phyloP scores from a whole-genome alignment of 495 filamentous ascomycete genomes.

The Lophiotrema nucula region DNA sequence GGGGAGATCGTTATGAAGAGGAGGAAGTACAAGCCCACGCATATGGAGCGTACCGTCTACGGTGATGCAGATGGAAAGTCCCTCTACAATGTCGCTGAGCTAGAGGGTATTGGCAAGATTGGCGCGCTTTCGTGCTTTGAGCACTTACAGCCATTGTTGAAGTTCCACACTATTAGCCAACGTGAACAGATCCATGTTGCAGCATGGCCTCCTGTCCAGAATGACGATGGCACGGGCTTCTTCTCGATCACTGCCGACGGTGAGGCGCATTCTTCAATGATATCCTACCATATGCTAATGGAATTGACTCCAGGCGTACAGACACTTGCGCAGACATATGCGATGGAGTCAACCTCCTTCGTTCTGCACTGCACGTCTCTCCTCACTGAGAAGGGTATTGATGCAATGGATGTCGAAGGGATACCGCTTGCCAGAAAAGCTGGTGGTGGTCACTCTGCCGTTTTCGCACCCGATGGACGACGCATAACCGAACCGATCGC shows the following conservation, averaged over 20 bases:
- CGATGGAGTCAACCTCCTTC: slow-evolving; percentile 53
- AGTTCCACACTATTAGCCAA: slow-evolving; percentile 55
- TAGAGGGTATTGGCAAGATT: slow-evolving; percentile 45
- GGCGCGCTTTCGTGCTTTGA: slow-evolving; percentile 58
- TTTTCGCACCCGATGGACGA: slow-evolving; percentile 57
- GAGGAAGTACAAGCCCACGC: slow-evolving; percentile 61
- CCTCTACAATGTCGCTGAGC: slow-evolving; percentile 47
- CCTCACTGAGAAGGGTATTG: slow-evolving; percentile 46
- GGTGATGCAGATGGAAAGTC: slow-evolving; percentile 53
- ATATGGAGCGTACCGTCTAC: slow-evolving; percentile 62
- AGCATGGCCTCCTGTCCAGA: slow-evolving; percentile 51
- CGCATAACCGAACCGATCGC: slow-evolving; percentile 43
- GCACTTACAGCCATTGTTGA: slow-evolving; percentile 59
- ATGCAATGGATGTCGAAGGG: slow-evolving; percentile 41
- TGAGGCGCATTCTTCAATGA: slow-evolving; percentile 12
- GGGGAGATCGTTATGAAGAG: slow-evolving; percentile 50
- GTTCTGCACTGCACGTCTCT: slow-evolving; percentile 52
- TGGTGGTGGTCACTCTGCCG: slow-evolving; percentile 51
- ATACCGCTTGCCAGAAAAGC: slow-evolving; percentile 41
- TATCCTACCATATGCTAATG: not conserved
- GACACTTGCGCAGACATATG: slow-evolving; percentile 49
- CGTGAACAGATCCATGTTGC: slow-evolving; percentile 57
- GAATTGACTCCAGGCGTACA: slow-evolving; percentile 36
- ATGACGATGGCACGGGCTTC: slow-evolving; percentile 13
- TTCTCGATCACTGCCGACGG: slow-evolving; percentile 47